Evolutionary conservation across 1,284 basidiomycete species (phyloP).

Genomic region (Mycena sp.): DNA sequence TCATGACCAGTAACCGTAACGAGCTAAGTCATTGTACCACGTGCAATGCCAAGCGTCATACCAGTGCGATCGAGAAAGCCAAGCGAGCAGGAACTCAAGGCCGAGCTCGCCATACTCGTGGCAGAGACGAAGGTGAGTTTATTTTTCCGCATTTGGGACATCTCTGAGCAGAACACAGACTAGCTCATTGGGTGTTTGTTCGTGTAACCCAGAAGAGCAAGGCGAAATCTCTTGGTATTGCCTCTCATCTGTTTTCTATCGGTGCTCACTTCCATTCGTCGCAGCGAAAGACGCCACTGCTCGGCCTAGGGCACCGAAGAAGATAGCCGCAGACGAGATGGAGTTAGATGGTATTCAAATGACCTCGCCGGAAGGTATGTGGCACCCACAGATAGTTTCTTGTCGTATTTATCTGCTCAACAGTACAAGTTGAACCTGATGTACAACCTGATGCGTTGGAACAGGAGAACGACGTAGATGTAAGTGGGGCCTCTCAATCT

Average conservation of each 20-base stretch:
- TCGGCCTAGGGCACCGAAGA: no score
- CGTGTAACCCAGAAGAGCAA: constrained; percentile 11
- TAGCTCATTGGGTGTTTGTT: constrained; percentile 1
- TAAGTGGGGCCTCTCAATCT: no score
- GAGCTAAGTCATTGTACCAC: background rate
- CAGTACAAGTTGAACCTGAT: background rate
- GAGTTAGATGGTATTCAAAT: background rate
- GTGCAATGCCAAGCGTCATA: constrained; percentile 7
- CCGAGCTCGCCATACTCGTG: constrained; percentile 1
- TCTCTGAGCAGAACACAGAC: background rate
- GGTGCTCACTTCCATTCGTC: no score
- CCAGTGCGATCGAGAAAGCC: constrained; percentile 5
- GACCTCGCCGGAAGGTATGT: background rate
- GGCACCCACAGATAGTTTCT: background rate
- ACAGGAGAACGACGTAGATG: background rate
- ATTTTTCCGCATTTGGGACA: background rate
- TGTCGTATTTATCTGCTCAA: background rate
- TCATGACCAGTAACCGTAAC: constrained; percentile 1
- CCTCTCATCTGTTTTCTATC: no score
- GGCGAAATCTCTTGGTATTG: constrained; percentile 1
- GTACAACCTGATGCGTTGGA: background rate
- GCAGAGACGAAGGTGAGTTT: constrained; percentile 3
- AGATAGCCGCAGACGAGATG: no score
- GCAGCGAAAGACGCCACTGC: no score
- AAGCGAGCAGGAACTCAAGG: background rate